These are phyloP conservation scores for Fusarium udum DNA, from an alignment of 2,329 filamentous ascomycete genomes.

Conservation along the genomic window DNA sequence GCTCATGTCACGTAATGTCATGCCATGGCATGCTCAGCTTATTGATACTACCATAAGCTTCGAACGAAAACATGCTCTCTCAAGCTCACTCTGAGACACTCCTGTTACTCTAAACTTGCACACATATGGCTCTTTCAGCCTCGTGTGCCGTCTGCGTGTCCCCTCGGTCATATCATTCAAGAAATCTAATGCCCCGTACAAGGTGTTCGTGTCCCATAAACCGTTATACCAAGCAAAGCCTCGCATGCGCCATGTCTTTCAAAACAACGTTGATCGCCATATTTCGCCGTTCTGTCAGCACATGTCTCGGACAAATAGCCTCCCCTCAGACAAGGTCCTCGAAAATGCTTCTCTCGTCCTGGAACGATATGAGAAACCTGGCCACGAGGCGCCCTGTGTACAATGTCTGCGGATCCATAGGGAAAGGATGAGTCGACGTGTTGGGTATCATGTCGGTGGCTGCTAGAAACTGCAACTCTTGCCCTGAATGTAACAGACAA, in stretches of 20 bases:
- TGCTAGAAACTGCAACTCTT: slow-evolving; percentile 54
- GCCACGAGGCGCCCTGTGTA: slow-evolving; percentile 64
- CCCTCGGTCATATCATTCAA: slow-evolving; percentile 1
- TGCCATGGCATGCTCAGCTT: neutral
- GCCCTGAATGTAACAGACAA: slow-evolving; percentile 42
- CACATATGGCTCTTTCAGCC: slow-evolving; percentile 4
- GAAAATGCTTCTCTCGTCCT: slow-evolving; percentile 60
- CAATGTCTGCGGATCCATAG: slow-evolving; percentile 58
- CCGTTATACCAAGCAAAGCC: slow-evolving; percentile 24
- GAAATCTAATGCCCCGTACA: slow-evolving; percentile 4
- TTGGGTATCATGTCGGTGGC: slow-evolving; percentile 59
- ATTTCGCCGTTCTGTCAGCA: slow-evolving; percentile 6
- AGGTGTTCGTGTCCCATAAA: slow-evolving; percentile 10
- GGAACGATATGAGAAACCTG: slow-evolving; percentile 65
- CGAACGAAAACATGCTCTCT: neutral
- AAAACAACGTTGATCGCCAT: slow-evolving; percentile 24
- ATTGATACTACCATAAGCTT: neutral
- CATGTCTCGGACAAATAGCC: slow-evolving; percentile 33
- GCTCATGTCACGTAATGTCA: neutral
- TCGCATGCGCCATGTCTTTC: slow-evolving; percentile 32
- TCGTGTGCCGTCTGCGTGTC: slow-evolving; percentile 3
- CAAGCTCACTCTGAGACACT: neutral
- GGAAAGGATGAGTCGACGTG: slow-evolving; percentile 56
- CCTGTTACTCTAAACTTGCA: neutral
- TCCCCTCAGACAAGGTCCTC: slow-evolving; percentile 41